Evolutionary conservation across 2,329 filamentous ascomycete species (phyloP).

Genomic region (Rachicladosporium sp.): DNA sequence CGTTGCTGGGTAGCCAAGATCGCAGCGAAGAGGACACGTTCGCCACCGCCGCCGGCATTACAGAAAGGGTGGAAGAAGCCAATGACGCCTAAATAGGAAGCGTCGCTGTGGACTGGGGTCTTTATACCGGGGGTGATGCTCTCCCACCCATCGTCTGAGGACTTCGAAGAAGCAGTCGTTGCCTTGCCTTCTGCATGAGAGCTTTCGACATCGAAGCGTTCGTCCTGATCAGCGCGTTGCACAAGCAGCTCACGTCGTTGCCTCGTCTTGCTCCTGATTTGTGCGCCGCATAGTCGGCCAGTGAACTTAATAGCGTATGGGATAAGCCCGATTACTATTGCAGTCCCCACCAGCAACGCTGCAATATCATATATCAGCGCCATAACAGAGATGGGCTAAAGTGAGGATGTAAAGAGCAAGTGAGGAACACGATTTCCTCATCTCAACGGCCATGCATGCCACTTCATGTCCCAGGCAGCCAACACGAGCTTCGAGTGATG

Average conservation of each 20-base stretch:
- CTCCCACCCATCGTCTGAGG: slow-evolving; percentile 56
- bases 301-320: slow-evolving; percentile 15
- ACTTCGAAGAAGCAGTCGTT: slow-evolving; percentile 7
- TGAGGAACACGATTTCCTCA: not conserved
- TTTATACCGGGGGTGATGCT: slow-evolving; percentile 45
- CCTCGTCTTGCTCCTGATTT: slow-evolving; percentile 18
- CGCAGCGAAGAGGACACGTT: slow-evolving; percentile 91
- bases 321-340: slow-evolving; percentile 11
- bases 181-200: slow-evolving; percentile 4
- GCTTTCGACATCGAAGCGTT: slow-evolving; percentile 7
- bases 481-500: not conserved
- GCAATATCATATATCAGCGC: slow-evolving; percentile 7
- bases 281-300: slow-evolving; percentile 15
- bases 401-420: not conserved
- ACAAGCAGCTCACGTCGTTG: slow-evolving; percentile 21
- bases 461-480: not conserved
- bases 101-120: slow-evolving; percentile 34
- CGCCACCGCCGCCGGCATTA: slow-evolving; percentile 91
- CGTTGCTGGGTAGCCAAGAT: slow-evolving; percentile 79
- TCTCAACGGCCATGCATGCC: too few relatives aligned
- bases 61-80: slow-evolving; percentile 98
- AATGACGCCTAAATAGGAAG: slow-evolving; percentile 71
- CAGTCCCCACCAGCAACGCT: slow-evolving; percentile 13
- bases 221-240: slow-evolving; percentile 16
- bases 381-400: slow-evolving; percentile 1